Conservation (phyloP, 495 filamentous ascomycete genomes). For the Filosporella fistucella region DNA sequence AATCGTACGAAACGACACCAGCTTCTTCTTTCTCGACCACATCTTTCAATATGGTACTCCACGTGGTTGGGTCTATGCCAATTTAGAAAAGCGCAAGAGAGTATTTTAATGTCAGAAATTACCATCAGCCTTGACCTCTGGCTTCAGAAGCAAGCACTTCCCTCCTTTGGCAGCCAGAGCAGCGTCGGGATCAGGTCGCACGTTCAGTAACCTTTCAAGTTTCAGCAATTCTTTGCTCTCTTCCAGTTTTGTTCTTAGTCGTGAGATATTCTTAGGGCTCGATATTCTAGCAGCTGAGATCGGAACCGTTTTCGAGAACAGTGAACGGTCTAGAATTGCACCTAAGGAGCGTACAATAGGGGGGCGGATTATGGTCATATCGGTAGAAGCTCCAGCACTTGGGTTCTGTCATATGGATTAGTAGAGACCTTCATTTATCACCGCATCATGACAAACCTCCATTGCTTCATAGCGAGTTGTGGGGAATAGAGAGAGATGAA, state of each 20-base stretch:
- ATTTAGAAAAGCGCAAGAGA: constrained; percentile 10
- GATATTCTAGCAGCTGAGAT: constrained; percentile 75
- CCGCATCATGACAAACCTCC: constrained; percentile 6
- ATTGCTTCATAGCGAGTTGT: constrained; percentile 15
- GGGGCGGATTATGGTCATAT: constrained; percentile 56
- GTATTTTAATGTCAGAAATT: constrained; percentile 8
- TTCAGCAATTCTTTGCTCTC: constrained; percentile 54
- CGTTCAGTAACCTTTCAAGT: constrained; percentile 46
- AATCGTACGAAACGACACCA: constrained; percentile 64
- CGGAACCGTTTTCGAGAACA: constrained; percentile 72
- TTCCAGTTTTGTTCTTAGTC: constrained; percentile 54
- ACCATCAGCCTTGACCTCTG: constrained; percentile 67
- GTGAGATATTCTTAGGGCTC: constrained; percentile 65
- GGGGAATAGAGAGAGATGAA: not conserved
- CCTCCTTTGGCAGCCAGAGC: constrained; percentile 43
- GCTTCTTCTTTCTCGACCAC: constrained; percentile 63
- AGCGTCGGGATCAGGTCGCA: constrained; percentile 50
- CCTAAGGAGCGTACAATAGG: constrained; percentile 67
- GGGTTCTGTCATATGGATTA: constrained; percentile 7
- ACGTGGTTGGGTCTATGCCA: constrained; percentile 65
- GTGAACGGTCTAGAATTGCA: constrained; percentile 78
- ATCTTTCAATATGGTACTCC: constrained; percentile 62
- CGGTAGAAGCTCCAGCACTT: constrained; percentile 2
- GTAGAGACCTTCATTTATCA: no score
- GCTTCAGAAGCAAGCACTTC: constrained; percentile 73